These are phyloP conservation scores for Aureobasidium zeae DNA, from an alignment of 2,329 filamentous ascomycete genomes.

Conservation along the genomic window DNA sequence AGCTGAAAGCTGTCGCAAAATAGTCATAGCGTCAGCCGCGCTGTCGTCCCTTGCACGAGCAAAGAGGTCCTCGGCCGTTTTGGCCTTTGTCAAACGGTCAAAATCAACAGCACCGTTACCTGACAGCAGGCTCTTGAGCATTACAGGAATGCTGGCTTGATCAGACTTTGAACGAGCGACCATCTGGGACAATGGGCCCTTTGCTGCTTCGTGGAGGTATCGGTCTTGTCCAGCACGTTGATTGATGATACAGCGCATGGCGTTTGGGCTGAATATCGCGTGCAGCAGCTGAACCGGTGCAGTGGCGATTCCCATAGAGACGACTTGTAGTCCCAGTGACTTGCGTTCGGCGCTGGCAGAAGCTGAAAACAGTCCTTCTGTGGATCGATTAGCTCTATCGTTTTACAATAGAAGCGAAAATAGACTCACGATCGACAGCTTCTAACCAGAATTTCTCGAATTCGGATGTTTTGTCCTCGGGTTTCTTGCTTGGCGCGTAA, in stretches of 20 bases:
- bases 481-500: slow-evolving; percentile 20
- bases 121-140: slow-evolving; percentile 60
- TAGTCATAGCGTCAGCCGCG: slow-evolving; percentile 31
- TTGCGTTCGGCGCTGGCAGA: slow-evolving; percentile 80
- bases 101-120: slow-evolving; percentile 67
- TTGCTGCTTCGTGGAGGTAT: slow-evolving; percentile 69
- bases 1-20: slow-evolving; percentile 34
- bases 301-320: slow-evolving; percentile 56
- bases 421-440: slow-evolving; percentile 63
- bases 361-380: slow-evolving; percentile 74
- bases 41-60: slow-evolving; percentile 46
- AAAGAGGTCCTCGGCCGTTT: slow-evolving; percentile 69
- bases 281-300: slow-evolving; percentile 42
- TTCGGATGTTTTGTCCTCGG: slow-evolving; percentile 22
- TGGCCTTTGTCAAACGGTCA: slow-evolving; percentile 76
- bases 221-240: slow-evolving; percentile 69
- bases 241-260: slow-evolving; percentile 74
- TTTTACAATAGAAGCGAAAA: neutral
- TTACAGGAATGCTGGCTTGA: slow-evolving; percentile 48
- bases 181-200: slow-evolving; percentile 64
- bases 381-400: slow-evolving; percentile 18
- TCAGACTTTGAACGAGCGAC: slow-evolving; percentile 55
- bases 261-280: slow-evolving; percentile 69
- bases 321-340: slow-evolving; percentile 81
- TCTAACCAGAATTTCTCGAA: slow-evolving; percentile 79